Percentiles rank a stretch among this genome's conserved stretches.
These are phyloP conservation scores for Suhomyces tanzawaensis DNA, from an alignment of 805 yeast genomes.

Conservation along the genomic window DNA sequence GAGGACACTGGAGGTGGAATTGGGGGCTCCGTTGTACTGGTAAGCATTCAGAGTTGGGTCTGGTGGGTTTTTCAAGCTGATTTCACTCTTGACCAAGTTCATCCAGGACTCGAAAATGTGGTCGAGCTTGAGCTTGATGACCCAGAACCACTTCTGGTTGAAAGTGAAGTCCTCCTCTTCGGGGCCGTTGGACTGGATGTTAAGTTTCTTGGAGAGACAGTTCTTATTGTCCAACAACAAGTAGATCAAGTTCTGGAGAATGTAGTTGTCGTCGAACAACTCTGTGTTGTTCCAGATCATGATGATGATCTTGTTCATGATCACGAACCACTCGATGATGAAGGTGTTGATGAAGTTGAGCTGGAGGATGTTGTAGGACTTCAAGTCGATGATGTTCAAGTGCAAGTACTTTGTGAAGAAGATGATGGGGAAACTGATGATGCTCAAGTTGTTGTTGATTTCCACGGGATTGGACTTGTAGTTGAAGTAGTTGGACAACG, in stretches of 20 bases:
- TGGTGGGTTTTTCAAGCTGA: not conserved
- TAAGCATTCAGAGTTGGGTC: not conserved
- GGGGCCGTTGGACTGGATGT: not conserved
- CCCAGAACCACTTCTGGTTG: conserved; percentile 27
- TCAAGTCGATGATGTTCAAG: conserved; percentile 21
- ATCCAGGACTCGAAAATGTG: conserved; percentile 26
- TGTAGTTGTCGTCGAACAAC: conserved; percentile 16
- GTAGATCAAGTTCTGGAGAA: conserved; percentile 48
- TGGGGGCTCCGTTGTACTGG: not conserved
- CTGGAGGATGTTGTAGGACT: conserved; percentile 25
- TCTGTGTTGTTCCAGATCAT: conserved; percentile 24
- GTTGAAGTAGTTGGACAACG: conserved; percentile 15
- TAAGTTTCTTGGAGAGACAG: conserved; percentile 5
- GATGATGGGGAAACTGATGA: conserved; percentile 49
- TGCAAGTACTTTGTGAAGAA: conserved; percentile 35
- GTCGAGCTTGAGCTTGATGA: conserved; percentile 21
- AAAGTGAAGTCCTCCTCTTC: conserved; percentile 20
- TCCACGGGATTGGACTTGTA: conserved; percentile 12
- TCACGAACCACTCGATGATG: conserved; percentile 45
- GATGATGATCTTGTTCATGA: conserved; percentile 40
- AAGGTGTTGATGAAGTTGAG: conserved; percentile 33
- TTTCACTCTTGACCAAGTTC: conserved; percentile 12
- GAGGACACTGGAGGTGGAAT: conserved; percentile 1
- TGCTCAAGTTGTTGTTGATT: conserved; percentile 51
- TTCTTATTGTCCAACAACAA: conserved; percentile 43